Evolutionary conservation across 2,329 filamentous ascomycete species (phyloP).

Genomic region (Coccinonectria pachysandricola): DNA sequence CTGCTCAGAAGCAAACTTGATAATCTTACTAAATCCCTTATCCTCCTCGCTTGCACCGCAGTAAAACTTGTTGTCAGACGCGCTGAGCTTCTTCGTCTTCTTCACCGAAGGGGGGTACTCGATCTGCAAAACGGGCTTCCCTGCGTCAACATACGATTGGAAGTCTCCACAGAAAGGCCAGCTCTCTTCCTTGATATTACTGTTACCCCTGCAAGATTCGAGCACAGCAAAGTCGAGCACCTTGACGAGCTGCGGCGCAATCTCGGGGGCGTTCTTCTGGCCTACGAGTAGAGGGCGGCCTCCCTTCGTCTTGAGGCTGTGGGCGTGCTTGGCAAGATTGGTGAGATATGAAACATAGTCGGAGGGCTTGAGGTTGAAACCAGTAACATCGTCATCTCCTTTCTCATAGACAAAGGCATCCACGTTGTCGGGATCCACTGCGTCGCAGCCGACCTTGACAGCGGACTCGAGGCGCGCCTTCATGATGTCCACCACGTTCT

Average conservation of each 20-base stretch:
- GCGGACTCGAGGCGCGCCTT: conserved; percentile 20
- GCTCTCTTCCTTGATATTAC: conserved; percentile 8
- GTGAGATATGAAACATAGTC: conserved; percentile 22
- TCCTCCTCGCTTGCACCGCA: conserved; percentile 16
- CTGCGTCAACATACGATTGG: conserved; percentile 18
- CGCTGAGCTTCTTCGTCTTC: conserved; percentile 10
- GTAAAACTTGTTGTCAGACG: conserved; percentile 17
- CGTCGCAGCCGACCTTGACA: conserved; percentile 21
- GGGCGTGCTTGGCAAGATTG: conserved; percentile 19
- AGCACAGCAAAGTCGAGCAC: conserved; percentile 26
- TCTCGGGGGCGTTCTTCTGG: conserved; percentile 24
- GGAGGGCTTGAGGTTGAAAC: conserved; percentile 19
- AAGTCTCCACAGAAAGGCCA: conserved; percentile 21
- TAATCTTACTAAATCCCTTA: conserved; percentile 21
- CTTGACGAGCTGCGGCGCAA: conserved; percentile 15
- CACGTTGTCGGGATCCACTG: conserved; percentile 26
- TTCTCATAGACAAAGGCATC: conserved; percentile 21
- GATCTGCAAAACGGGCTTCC: conserved; percentile 24
- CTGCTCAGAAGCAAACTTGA: conserved; percentile 23
- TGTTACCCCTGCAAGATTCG: conserved; percentile 24
- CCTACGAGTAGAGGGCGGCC: conserved; percentile 20
- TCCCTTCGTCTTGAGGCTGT: conserved; percentile 16
- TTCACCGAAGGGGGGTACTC: conserved; percentile 23
- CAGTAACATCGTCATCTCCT: conserved; percentile 18
- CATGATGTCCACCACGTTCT: conserved; percentile 19